Percentiles rank a stretch among this genome's conserved stretches.
These are phyloP conservation scores for Ceratobasidium sp. DNA, from an alignment of 1,284 basidiomycete species.

Conservation along the genomic window DNA sequence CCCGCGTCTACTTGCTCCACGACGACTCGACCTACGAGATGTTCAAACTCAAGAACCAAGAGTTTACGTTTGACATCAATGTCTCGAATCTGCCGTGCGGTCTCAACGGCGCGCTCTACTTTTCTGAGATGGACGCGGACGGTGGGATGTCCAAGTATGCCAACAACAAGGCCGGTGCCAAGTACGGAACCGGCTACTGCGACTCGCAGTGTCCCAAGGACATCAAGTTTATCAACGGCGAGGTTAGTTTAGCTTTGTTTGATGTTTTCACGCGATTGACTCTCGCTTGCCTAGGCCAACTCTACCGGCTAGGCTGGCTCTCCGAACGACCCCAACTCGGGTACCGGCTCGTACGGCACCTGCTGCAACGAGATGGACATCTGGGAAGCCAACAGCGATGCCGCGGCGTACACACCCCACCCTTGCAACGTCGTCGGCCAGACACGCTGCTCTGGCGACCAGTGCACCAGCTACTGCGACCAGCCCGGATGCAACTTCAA, in stretches of 20 bases:
- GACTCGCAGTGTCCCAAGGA: too few relatives aligned
- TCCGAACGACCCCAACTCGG: background rate
- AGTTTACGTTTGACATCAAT: conserved; percentile 72
- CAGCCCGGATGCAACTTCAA: conserved; percentile 70
- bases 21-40: conserved; percentile 62
- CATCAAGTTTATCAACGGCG: too few relatives aligned
- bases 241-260: conserved; percentile 69
- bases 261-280: background rate
- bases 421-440: conserved; percentile 61
- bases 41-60: conserved; percentile 68
- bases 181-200: too few relatives aligned
- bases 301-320: background rate
- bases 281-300: conserved; percentile 5
- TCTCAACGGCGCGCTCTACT: conserved; percentile 63
- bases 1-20: conserved; percentile 68
- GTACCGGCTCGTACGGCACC: background rate
- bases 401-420: conserved; percentile 65
- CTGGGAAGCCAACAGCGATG: conserved; percentile 68
- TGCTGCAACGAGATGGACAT: conserved; percentile 65
- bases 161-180: too few relatives aligned
- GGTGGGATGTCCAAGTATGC: too few relatives aligned
- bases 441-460: conserved; percentile 59
- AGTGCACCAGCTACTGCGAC: conserved; percentile 54
- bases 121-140: too few relatives aligned
- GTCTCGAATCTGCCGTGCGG: conserved; percentile 68